A percentile compares a stretch with the other conserved stretches of the same genome.
Conservation (phyloP, 768 basidiomycete species). For the Suillus luteus region DNA sequence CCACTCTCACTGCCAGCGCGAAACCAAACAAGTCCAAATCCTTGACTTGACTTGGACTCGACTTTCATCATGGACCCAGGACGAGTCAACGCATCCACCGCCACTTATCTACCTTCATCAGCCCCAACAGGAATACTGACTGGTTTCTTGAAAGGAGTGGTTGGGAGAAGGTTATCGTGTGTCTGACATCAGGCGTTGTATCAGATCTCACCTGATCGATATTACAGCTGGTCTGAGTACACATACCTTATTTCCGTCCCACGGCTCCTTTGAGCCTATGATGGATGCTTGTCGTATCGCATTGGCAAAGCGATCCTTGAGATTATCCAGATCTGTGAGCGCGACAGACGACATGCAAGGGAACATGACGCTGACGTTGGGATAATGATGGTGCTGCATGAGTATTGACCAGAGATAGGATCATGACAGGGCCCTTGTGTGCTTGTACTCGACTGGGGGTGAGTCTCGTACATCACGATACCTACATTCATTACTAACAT, state of each 20-base stretch:
- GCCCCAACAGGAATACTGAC: slow-evolving; percentile 78
- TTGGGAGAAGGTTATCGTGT: slow-evolving; percentile 92
- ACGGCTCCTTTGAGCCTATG: background rate
- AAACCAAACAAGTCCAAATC: slow-evolving; percentile 25
- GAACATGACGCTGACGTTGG: too few relatives aligned
- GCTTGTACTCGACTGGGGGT: background rate
- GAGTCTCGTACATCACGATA: too few relatives aligned
- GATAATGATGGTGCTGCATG: too few relatives aligned
- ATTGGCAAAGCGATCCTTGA: too few relatives aligned
- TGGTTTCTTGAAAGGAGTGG: slow-evolving; percentile 92
- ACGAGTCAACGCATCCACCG: slow-evolving; percentile 33
- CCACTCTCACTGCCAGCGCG: background rate
- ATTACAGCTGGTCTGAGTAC: too few relatives aligned
- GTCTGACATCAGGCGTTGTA: slow-evolving; percentile 85
- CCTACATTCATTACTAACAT: too few relatives aligned
- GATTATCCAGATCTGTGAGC: too few relatives aligned
- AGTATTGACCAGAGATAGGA: too few relatives aligned
- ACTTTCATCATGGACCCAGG: slow-evolving; percentile 24
- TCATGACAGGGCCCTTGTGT: too few relatives aligned
- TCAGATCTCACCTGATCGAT: slow-evolving; percentile 37
- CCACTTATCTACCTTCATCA: slow-evolving; percentile 46
- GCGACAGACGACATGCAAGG: too few relatives aligned
- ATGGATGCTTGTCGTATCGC: too few relatives aligned
- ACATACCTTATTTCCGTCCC: too few relatives aligned
- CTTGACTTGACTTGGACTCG: slow-evolving; percentile 1